Base-by-base conservation (phyloP, 2,329 filamentous ascomycete species). In the Coleophoma cylindrospora region DNA sequence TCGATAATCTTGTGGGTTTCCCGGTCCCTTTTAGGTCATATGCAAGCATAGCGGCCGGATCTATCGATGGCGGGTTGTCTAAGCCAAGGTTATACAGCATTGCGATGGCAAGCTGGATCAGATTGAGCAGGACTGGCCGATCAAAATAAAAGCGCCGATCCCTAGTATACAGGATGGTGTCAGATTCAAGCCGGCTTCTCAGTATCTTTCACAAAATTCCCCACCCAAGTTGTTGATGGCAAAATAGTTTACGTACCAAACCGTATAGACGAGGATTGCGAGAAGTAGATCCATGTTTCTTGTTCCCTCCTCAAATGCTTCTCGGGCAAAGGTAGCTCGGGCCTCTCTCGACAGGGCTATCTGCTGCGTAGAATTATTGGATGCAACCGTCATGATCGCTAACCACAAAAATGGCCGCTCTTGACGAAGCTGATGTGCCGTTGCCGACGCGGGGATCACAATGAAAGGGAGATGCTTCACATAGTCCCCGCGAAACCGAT, bases 211-310 rank as follows among this genome's bases (percentile, higher is more conserved):
- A 47, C 3, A 14, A 17, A 45, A 32, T 17, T 32, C 8, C 15
- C 12, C 10, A 14, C 34, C n/a, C 4, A 45, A 45, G 1, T 32
- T 12, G 34, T 17, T 4, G 9, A 10, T 34, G 22, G 43, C 37
- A 40, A 15, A 14, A 45, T n/a, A 10, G 10, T 12, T 4, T 15
- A 13, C 45, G 12, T 47, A 47, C 45, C 45, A 52, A 27, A 27
- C n/a, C 9, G 50, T 34, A 46, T 49, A 52, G 32, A 49, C 47
- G 21, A 52, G 50, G 27, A 46, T 43, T 21, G 46, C 46, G 13
- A 49, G 27, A 34, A 52, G 50, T 40, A 52, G 34, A 36, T 52
- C 50, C 46, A 52, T 48, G 22, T 32, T 52, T 34, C 34, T 45
- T 2, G 46, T 52, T 21, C 46, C 50, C 41, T 52, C 46, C 19